Percentiles rank a stretch among this genome's conserved stretches.
Conservation (phyloP, 1,284 basidiomycete genomes). For the Schizophyllum commune region DNA sequence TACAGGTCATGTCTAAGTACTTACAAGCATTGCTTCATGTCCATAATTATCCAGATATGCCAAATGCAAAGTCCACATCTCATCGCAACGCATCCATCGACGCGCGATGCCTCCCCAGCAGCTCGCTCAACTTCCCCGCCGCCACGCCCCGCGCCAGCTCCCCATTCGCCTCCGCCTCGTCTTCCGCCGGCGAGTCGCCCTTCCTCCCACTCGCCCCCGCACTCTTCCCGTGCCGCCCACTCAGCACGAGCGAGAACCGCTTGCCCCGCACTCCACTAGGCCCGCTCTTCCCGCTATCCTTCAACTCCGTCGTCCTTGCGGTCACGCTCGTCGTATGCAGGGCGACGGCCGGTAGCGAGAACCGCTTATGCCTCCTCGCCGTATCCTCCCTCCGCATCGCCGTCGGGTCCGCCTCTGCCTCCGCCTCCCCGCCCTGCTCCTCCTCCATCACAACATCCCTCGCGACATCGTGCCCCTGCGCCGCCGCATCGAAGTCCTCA, state of each 20-base stretch:
- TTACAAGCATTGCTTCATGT: neutral
- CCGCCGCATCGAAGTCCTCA: slow-evolving; percentile 46
- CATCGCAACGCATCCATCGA: too few species aligned
- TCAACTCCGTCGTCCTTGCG: slow-evolving; percentile 33
- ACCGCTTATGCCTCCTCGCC: slow-evolving; percentile 53
- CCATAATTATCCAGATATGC: neutral
- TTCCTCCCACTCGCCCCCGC: slow-evolving; percentile 9
- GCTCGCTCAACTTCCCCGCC: slow-evolving; percentile 22
- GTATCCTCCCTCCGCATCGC: slow-evolving; percentile 41
- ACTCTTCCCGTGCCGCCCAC: slow-evolving; percentile 22
- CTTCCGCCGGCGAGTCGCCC: slow-evolving; percentile 15
- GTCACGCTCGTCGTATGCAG: slow-evolving; percentile 68
- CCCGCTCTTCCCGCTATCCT: slow-evolving; percentile 4
- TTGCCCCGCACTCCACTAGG: slow-evolving; percentile 22
- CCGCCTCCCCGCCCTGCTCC: slow-evolving; percentile 18
- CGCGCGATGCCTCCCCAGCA: slow-evolving; percentile 14
- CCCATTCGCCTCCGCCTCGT: slow-evolving; percentile 11
- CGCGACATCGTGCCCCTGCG: slow-evolving; percentile 13
- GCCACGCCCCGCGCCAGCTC: slow-evolving; percentile 23
- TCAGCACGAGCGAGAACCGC: slow-evolving; percentile 52
- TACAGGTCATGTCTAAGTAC: neutral
- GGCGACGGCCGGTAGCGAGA: slow-evolving; percentile 66
- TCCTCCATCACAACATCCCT: slow-evolving; percentile 18
- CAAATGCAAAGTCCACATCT: too few species aligned
- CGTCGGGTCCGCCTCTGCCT: slow-evolving; percentile 12